phyloP scores from a whole-genome alignment of 2,329 filamentous ascomycete genomes.

The Aspergillus pseudotamarii region DNA sequence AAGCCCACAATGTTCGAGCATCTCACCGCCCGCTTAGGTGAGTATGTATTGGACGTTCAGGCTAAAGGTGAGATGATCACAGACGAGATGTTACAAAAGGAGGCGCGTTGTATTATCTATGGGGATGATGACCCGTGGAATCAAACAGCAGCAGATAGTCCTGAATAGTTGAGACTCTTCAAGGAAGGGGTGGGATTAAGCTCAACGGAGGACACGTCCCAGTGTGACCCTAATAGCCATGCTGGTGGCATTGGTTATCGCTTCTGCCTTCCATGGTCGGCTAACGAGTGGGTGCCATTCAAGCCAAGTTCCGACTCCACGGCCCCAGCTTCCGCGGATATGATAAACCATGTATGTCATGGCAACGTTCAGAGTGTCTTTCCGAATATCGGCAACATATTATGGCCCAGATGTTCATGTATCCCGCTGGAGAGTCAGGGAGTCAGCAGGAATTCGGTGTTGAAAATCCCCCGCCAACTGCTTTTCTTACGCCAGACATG shows the following conservation, averaged over 20 bases:
- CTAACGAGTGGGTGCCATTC: slow-evolving; percentile 2
- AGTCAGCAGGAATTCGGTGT: background rate
- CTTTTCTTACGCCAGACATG: background rate
- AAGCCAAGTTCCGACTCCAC: background rate
- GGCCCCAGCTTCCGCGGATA: background rate
- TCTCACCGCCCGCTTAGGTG: slow-evolving; percentile 15
- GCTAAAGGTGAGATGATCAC: slow-evolving; percentile 25
- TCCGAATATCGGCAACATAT: slow-evolving; percentile 30
- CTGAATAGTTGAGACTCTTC: slow-evolving; percentile 34
- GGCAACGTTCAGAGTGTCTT: slow-evolving; percentile 23
- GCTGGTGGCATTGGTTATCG: slow-evolving; percentile 1
- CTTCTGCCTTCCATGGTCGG: slow-evolving; percentile 16
- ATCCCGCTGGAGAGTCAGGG: background rate
- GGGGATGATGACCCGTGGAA: slow-evolving; percentile 39
- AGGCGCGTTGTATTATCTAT: slow-evolving; percentile 35
- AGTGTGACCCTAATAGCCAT: background rate
- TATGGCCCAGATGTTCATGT: background rate
- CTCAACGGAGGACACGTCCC: background rate
- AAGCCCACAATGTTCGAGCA: slow-evolving; percentile 26
- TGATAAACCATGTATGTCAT: slow-evolving; percentile 8
- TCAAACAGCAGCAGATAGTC: slow-evolving; percentile 39
- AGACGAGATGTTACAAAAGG: slow-evolving; percentile 36
- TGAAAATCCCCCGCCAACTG: background rate
- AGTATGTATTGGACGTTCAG: slow-evolving; percentile 27
- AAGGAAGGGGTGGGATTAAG: slow-evolving; percentile 25